phyloP scores from a whole-genome alignment of 441 rosid genomes.

The Adansonia gregorii region DNA sequence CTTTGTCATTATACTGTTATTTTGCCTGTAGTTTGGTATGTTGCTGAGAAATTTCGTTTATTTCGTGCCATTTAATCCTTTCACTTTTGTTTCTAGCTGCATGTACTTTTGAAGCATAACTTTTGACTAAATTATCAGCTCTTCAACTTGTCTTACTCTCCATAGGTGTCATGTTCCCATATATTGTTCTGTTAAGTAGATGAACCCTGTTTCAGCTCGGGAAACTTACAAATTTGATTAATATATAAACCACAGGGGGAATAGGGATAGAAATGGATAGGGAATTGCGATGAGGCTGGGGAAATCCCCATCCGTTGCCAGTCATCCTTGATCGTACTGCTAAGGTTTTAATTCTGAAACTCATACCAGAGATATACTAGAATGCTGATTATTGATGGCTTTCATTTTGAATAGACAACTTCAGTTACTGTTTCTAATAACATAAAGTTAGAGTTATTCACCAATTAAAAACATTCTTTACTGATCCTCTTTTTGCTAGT shows the following conservation, averaged over 20 bases:
- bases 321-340: not conserved
- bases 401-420: not conserved
- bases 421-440: not conserved
- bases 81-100: not conserved
- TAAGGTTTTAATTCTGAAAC: not conserved
- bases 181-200: not conserved
- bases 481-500: not conserved
- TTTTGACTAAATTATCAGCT: not conserved
- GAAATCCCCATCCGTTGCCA: not conserved
- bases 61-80: not conserved
- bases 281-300: not conserved
- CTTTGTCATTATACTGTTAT: not conserved
- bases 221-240: not conserved
- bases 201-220: not conserved
- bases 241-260: not conserved
- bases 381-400: not conserved
- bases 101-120: not conserved
- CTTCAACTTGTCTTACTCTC: not conserved
- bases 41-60: slow-evolving; percentile 8
- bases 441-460: not conserved
- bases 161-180: not conserved
- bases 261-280: not conserved
- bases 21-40: not conserved
- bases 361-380: not conserved
- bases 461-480: not conserved